phyloP scores from a whole-genome alignment of 176 grass and related monocot genomes.

The Raddia distichophylla region DNA sequence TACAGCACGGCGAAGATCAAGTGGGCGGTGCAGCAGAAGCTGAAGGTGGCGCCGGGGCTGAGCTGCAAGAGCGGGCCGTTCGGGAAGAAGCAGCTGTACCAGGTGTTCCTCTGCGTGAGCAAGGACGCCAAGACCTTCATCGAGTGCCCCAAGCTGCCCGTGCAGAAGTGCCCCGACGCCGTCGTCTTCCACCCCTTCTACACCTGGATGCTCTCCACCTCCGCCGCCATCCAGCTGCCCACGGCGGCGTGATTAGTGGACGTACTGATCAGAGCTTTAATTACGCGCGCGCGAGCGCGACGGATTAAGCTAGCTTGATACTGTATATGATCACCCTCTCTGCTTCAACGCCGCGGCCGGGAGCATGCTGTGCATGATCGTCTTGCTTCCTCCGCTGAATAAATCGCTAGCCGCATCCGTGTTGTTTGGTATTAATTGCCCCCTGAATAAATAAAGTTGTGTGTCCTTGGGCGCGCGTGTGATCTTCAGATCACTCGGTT shows the following conservation, averaged over 20 bases:
- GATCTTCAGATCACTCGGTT: too few relatives aligned
- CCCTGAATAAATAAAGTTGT: too few relatives aligned
- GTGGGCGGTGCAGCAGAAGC: conserved; percentile 11
- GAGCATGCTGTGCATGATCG: not conserved
- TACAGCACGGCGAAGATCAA: conserved; percentile 39
- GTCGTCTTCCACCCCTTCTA: conserved; percentile 46
- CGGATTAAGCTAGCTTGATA: too few relatives aligned
- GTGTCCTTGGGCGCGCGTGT: too few relatives aligned
- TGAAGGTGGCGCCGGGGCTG: conserved; percentile 32
- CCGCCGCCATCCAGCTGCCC: conserved; percentile 13
- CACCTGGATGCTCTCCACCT: conserved; percentile 47
- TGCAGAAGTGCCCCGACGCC: conserved; percentile 14
- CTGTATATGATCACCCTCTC: not conserved
- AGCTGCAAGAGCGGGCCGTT: conserved; percentile 43
- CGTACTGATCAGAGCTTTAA: too few relatives aligned
- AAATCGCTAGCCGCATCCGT: not conserved
- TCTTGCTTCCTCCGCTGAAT: not conserved
- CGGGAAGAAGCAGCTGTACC: conserved; percentile 41
- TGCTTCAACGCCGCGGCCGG: not conserved
- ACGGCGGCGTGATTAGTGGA: not conserved
- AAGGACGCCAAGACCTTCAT: conserved; percentile 42
- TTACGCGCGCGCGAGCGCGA: too few relatives aligned
- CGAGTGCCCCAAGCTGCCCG: conserved; percentile 44
- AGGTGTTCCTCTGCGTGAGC: conserved; percentile 51
- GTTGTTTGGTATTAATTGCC: too few relatives aligned